Evolutionary conservation across 176 grass and related monocot genomes (phyloP), one percentile per base, ranked within the genome.

Genomic region (Chrysopogon serrulatus): DNA sequence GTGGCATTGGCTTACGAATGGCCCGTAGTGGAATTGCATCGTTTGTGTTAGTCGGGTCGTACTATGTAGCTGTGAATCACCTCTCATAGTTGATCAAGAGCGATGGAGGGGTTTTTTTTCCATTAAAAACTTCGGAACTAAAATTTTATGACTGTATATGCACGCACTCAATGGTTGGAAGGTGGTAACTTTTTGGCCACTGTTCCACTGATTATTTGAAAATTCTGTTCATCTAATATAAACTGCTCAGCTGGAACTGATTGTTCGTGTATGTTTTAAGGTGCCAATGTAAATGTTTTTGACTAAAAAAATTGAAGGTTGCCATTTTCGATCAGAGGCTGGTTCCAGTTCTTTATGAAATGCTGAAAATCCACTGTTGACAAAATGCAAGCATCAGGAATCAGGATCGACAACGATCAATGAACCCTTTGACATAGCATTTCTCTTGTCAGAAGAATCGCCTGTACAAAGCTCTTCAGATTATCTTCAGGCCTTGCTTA

Each of bases 1-100:
- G 86, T 67, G 93, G 93, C 30, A 66, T 99, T 74, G 59, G 89
- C 28, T 73, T 92, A 76, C 80, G 93, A 60, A 94, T 92, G 81
- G 84, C 86, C 0, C 68, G 81, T 61, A 87, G 91, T 83, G 96
- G 93, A 45, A 86, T 94, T 66, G 89, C 93, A 85, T 96, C 93
- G 10, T 94, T 90, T 79, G 80, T 73, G 41, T 86, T 99, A 80
- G 91, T 94, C 65, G 69, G 91, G 77, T 92, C 87, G 45, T 99
- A 99, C 83, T 91, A 88, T 79, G 68, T 99, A 23, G 80, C 66
- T 43, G 81, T 94, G 65, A 84, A 94, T 76, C 71, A 90, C 81
- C 65, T 94, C 64, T 72, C 92, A 10, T 96, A 92, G 82, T 62
- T 76, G 70, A 18, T 65, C 26, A 36, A 71, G 60, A 65, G 39